These are phyloP conservation scores for Tolypocladium tundrense DNA, from an alignment of 2,329 filamentous ascomycete species.

Conservation along the genomic window DNA sequence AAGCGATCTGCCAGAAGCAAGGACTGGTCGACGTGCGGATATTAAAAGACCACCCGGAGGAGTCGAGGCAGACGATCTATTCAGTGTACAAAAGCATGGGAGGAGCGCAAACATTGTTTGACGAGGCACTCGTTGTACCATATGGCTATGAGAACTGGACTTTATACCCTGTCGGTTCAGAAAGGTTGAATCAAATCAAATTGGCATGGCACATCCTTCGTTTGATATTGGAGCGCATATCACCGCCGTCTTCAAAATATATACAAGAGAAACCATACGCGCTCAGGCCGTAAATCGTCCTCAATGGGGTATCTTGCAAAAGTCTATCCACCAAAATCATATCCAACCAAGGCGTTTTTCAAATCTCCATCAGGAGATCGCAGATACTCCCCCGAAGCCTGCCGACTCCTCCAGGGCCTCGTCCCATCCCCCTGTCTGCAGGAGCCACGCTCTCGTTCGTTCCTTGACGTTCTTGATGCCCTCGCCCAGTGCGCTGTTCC, in stretches of 20 bases:
- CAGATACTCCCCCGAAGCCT: constrained; percentile 34
- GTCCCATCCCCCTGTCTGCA: constrained; percentile 80
- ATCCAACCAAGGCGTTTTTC: not conserved
- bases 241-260: not conserved
- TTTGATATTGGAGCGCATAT: not conserved
- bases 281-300: not conserved
- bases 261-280: not conserved
- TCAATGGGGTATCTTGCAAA: not conserved
- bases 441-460: constrained; percentile 61
- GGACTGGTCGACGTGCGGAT: not conserved
- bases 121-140: not conserved
- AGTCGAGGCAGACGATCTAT: not conserved
- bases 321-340: not conserved
- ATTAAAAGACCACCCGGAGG: not conserved
- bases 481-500: constrained; percentile 76
- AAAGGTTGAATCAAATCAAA: not conserved
- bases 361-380: not conserved
- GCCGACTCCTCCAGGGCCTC: constrained; percentile 55
- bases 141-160: not conserved
- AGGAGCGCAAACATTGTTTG: not conserved
- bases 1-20: not conserved
- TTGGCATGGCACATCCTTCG: not conserved
- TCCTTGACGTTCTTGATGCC: constrained; percentile 64
- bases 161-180: not conserved
- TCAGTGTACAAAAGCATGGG: not conserved